Conservation (phyloP, 495 filamentous ascomycete species). For the Tuber indicum region DNA sequence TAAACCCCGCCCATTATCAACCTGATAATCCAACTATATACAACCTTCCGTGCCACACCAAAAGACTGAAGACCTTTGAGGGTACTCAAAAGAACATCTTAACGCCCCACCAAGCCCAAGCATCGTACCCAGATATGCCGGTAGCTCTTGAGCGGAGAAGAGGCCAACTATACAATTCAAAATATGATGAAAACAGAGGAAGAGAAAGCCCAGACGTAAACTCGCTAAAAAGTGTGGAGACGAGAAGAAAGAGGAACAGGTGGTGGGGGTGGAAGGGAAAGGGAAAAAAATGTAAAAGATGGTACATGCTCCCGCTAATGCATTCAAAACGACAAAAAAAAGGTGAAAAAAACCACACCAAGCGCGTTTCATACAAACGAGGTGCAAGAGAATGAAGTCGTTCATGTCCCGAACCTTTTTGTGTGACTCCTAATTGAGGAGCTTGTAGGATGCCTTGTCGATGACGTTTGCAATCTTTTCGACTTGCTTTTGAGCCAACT, state of each 20-base stretch:
- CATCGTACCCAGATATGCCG: neutral
- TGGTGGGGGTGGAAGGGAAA: neutral
- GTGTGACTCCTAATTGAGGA: constrained; percentile 28
- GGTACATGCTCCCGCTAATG: constrained; percentile 37
- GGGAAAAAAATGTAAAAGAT: constrained; percentile 34
- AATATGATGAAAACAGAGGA: constrained; percentile 12
- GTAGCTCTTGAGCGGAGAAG: neutral
- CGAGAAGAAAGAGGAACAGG: neutral
- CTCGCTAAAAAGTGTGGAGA: constrained; percentile 8
- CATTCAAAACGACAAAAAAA: constrained; percentile 8
- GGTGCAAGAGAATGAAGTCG: neutral
- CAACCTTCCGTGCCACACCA: neutral
- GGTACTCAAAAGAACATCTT: neutral
- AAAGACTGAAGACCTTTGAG: neutral
- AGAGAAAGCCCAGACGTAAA: constrained; percentile 1
- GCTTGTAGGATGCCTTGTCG: constrained; percentile 55
- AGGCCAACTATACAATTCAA: constrained; percentile 6
- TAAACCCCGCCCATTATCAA: neutral
- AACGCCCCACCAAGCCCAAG: neutral
- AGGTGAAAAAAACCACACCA: constrained; percentile 2
- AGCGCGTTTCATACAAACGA: constrained; percentile 7
- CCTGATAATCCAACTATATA: neutral
- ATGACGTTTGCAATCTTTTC: constrained; percentile 66
- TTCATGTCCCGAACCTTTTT: neutral
- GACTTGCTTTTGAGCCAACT: constrained; percentile 60